A percentile compares a stretch with the other conserved stretches of the same genome.
These are phyloP conservation scores for Pezicula radicicola DNA, from an alignment of 2,329 filamentous ascomycete genomes.

Conservation along the genomic window DNA sequence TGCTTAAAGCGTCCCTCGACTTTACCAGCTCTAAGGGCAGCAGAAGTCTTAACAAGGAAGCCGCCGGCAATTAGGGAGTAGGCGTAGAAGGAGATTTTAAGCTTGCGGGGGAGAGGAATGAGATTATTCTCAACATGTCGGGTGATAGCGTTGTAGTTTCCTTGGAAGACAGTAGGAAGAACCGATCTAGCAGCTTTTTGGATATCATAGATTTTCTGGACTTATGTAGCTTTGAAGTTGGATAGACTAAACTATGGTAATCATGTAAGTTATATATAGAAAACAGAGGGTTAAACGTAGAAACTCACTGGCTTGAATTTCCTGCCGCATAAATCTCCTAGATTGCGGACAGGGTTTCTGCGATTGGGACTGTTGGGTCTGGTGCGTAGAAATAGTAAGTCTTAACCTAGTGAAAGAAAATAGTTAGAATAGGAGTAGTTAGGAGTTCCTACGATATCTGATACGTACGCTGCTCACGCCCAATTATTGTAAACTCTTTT, in stretches of 20 bases:
- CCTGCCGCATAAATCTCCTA: slow-evolving; percentile 28
- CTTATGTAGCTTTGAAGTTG: slow-evolving; percentile 27
- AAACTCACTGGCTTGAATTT: slow-evolving; percentile 29
- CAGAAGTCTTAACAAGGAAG: slow-evolving; percentile 42
- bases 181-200: slow-evolving; percentile 24
- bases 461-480: slow-evolving; percentile 17
- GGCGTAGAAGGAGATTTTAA: slow-evolving; percentile 47
- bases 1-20: slow-evolving; percentile 22
- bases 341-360: slow-evolving; percentile 29
- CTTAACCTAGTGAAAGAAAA: slow-evolving; percentile 20
- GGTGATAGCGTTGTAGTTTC: slow-evolving; percentile 26
- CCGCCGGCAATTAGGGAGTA: slow-evolving; percentile 66
- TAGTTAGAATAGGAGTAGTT: background rate
- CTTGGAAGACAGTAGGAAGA: slow-evolving; percentile 31
- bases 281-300: background rate
- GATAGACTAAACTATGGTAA: slow-evolving; percentile 26
- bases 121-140: slow-evolving; percentile 58
- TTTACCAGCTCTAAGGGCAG: slow-evolving; percentile 2
- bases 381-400: slow-evolving; percentile 32
- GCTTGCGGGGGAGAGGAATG: slow-evolving; percentile 48
- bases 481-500: slow-evolving; percentile 19
- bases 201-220: slow-evolving; percentile 28
- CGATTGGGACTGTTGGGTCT: slow-evolving; percentile 27
- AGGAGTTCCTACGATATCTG: background rate
- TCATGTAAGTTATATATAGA: slow-evolving; percentile 53